phyloP scores from a whole-genome alignment of 306 rosid species.

The Cotoneaster glaucophyllus region DNA sequence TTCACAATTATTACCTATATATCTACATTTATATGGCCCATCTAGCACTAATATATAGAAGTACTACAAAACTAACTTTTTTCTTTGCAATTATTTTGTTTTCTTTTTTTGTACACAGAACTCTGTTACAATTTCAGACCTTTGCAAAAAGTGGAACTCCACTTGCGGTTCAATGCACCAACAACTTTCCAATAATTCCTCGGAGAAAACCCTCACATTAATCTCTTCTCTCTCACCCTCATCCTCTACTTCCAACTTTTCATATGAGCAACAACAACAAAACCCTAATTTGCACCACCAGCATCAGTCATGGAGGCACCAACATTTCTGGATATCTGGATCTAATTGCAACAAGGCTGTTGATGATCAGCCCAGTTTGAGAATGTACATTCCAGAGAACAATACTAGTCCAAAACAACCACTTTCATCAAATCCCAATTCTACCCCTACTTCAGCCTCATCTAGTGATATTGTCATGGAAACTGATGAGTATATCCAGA shows the following conservation, averaged over 20 bases:
- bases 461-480: constrained; percentile 60
- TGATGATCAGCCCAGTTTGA: constrained; percentile 28
- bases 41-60: background rate
- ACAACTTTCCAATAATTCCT: constrained; percentile 33
- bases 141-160: constrained; percentile 73
- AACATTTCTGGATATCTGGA: constrained; percentile 38
- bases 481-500: constrained; percentile 36
- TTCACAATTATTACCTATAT: background rate
- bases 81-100: constrained; percentile 17
- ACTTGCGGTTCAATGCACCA: constrained; percentile 57
- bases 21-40: background rate
- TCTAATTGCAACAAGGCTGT: constrained; percentile 12
- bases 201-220: constrained; percentile 47
- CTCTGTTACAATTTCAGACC: constrained; percentile 53
- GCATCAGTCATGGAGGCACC: constrained; percentile 22
- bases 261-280: constrained; percentile 49
- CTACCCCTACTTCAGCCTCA: constrained; percentile 61
- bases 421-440: constrained; percentile 36
- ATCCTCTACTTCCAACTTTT: constrained; percentile 64
- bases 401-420: constrained; percentile 20
- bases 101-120: constrained; percentile 34
- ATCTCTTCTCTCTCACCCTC: constrained; percentile 58
- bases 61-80: constrained; percentile 34
- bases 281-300: constrained; percentile 25
- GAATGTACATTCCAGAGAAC: constrained; percentile 42